Conservation (phyloP, 176 grass and related monocot genomes). For the Pontederia paniculata region DNA sequence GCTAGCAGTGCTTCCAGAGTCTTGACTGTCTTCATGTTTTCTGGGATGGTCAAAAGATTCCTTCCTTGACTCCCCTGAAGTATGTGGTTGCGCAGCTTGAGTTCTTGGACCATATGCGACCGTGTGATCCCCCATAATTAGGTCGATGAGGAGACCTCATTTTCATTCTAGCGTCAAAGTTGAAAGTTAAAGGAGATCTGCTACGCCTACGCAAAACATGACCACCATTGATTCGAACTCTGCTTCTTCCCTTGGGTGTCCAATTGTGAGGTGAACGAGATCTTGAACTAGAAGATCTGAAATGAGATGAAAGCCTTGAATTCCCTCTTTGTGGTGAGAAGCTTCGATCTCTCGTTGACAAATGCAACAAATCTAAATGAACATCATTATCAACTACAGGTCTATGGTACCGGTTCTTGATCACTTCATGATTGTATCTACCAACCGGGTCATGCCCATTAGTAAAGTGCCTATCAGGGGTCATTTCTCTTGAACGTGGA, state of each 20-base stretch:
- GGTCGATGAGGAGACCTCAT: constrained; percentile 44
- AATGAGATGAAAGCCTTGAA: constrained; percentile 45
- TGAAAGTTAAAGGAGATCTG: constrained; percentile 43
- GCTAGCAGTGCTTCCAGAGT: constrained; percentile 38
- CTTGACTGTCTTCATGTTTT: constrained; percentile 37
- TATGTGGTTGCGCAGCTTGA: constrained; percentile 29
- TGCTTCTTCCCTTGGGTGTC: constrained; percentile 45
- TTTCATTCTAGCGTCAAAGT: constrained; percentile 28
- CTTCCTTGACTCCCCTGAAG: constrained; percentile 59
- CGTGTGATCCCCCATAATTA: constrained; percentile 45
- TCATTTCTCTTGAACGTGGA: constrained; percentile 39
- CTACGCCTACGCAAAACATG: constrained; percentile 37
- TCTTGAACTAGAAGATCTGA: constrained; percentile 73
- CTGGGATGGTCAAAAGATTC: constrained; percentile 35
- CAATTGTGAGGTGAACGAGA: constrained; percentile 65
- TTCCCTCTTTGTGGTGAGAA: constrained; percentile 33
- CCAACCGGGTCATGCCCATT: constrained; percentile 21
- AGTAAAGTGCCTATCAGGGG: constrained; percentile 43
- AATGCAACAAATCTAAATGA: constrained; percentile 11
- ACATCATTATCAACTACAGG: constrained; percentile 31
- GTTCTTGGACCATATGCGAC: constrained; percentile 36
- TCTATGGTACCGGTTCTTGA: constrained; percentile 29
- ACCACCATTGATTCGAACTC: constrained; percentile 30
- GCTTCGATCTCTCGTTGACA: constrained; percentile 38
- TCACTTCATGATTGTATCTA: constrained; percentile 47